Conservation (phyloP, 306 rosid species). For the Amphicarpaea edgeworthii region DNA sequence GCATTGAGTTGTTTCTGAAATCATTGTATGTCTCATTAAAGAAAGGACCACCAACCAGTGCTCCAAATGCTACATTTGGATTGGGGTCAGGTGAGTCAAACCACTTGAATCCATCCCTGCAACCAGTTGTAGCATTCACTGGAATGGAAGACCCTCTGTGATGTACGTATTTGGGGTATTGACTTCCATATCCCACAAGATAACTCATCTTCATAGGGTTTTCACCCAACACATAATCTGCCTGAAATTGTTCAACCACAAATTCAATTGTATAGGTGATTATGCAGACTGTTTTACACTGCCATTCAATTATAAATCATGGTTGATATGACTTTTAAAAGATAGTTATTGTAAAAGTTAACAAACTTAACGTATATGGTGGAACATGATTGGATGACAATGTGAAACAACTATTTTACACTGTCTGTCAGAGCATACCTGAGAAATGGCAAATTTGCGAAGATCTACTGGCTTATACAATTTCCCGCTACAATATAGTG, state of each 20-base stretch:
- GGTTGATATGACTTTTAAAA: no score
- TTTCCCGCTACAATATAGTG: constrained; percentile 60
- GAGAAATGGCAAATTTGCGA: constrained; percentile 70
- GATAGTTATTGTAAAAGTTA: no score
- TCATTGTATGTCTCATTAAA: constrained; percentile 68
- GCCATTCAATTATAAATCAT: no score
- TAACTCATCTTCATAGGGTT: constrained; percentile 72
- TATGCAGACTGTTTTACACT: no score
- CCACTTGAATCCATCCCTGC: constrained; percentile 70
- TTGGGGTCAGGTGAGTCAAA: constrained; percentile 53
- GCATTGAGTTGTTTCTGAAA: constrained; percentile 65
- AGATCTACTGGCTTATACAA: constrained; percentile 61
- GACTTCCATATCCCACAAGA: constrained; percentile 66
- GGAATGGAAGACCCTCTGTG: constrained; percentile 84
- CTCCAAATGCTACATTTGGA: constrained; percentile 74
- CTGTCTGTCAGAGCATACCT: no score
- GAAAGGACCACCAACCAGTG: constrained; percentile 77
- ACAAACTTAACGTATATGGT: no score
- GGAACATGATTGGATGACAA: no score
- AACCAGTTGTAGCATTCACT: constrained; percentile 58
- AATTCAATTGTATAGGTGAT: no score
- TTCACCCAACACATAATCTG: constrained; percentile 64
- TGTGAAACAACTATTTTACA: no score
- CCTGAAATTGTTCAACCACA: constrained; percentile 48
- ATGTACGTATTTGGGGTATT: constrained; percentile 66